A percentile compares a stretch with the other conserved stretches of the same genome.
Conservation (phyloP, 1,284 basidiomycete genomes). For the Mycena citricolor region DNA sequence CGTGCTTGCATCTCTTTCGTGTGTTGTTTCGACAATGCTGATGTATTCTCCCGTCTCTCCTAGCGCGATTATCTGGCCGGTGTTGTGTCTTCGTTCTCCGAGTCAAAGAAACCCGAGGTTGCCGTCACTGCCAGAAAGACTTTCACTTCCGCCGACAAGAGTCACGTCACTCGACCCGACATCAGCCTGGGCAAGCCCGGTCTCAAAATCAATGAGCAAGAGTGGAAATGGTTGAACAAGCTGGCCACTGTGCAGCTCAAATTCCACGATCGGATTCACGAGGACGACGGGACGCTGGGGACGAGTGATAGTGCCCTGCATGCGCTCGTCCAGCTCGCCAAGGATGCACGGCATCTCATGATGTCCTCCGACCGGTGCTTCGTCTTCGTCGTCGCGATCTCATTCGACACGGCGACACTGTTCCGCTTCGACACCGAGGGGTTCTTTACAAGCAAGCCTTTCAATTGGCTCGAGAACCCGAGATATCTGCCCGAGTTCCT, state of each 20-base stretch:
- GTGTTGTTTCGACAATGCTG: no score
- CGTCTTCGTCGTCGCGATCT: slow-evolving; percentile 5
- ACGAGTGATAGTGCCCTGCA: neutral
- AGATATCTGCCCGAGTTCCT: neutral
- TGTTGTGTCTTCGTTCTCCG: neutral
- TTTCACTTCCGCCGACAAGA: neutral
- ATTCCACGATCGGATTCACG: slow-evolving; percentile 5
- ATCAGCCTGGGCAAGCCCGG: slow-evolving; percentile 3
- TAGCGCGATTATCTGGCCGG: slow-evolving; percentile 2
- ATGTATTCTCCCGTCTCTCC: no score
- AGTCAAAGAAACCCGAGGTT: neutral
- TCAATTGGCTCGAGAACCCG: neutral
- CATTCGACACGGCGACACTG: neutral
- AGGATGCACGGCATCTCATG: slow-evolving; percentile 12
- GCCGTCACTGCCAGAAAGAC: neutral
- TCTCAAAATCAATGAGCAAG: neutral
- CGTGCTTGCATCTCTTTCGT: no score
- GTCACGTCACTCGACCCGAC: slow-evolving; percentile 7
- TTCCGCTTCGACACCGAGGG: neutral
- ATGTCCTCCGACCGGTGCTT: slow-evolving; percentile 2
- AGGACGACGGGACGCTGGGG: neutral
- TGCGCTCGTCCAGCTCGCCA: slow-evolving; percentile 6
- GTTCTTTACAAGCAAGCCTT: neutral
- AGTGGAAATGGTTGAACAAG: no score
- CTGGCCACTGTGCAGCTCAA: no score